Evolutionary conservation across 225 moss, liverwort and hornwort genomes (phyloP).

Genomic region (Marchantia paleacea): DNA sequence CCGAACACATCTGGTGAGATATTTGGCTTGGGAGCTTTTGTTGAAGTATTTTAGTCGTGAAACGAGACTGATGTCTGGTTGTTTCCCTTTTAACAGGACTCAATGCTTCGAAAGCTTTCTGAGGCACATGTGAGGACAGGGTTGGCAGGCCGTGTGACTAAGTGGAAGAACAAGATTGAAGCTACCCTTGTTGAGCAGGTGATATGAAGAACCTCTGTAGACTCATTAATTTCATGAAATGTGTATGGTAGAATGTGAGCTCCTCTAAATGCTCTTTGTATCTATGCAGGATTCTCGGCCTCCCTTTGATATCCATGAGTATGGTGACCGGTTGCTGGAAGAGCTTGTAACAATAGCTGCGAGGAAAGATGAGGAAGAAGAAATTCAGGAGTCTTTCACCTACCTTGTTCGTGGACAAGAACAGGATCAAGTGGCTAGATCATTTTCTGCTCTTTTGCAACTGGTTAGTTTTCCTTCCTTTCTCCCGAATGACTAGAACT

Average conservation of each 20-base stretch:
- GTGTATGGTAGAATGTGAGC: not conserved
- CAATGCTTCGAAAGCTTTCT: slow-evolving; percentile 44
- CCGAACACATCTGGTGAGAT: slow-evolving; percentile 48
- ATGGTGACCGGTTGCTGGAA: slow-evolving; percentile 44
- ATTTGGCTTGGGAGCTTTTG: not conserved
- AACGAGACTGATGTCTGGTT: not conserved
- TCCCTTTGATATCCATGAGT: slow-evolving; percentile 54
- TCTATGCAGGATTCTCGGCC: slow-evolving; percentile 47
- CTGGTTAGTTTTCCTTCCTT: slow-evolving; percentile 37
- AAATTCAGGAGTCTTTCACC: slow-evolving; percentile 37
- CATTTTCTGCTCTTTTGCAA: slow-evolving; percentile 57
- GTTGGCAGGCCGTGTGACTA: slow-evolving; percentile 46
- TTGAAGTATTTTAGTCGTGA: not conserved
- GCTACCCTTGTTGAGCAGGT: slow-evolving; percentile 47
- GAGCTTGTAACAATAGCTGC: slow-evolving; percentile 27
- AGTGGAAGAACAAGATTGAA: slow-evolving; percentile 55
- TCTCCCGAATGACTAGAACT: not conserved
- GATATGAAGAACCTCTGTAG: not conserved
- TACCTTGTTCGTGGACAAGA: slow-evolving; percentile 49
- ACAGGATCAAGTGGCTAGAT: slow-evolving; percentile 48
- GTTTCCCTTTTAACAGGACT: slow-evolving; percentile 34
- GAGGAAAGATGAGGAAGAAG: slow-evolving; percentile 22
- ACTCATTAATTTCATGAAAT: not conserved
- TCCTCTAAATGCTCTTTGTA: not conserved
- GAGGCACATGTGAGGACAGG: slow-evolving; percentile 46